Conservation (phyloP, 805 yeast species). For the Nakazawaea siamensis region DNA sequence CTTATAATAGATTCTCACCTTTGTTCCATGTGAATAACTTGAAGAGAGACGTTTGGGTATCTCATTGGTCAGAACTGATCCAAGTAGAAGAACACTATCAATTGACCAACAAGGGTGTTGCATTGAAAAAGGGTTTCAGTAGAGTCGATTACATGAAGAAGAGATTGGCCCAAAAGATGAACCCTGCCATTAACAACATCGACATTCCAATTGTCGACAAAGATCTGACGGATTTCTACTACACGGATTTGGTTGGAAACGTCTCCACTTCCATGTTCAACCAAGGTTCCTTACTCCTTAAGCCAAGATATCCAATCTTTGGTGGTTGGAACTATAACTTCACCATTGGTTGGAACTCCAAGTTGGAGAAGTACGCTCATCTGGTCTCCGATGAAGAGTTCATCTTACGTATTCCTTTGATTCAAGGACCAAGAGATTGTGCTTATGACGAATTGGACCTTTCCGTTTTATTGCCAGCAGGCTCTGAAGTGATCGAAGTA, state of each 20-base stretch:
- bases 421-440: slow-evolving; percentile 67
- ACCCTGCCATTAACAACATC: slow-evolving; percentile 54
- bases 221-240: slow-evolving; percentile 58
- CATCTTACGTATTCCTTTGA: slow-evolving; percentile 57
- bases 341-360: slow-evolving; percentile 88
- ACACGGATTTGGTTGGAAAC: slow-evolving; percentile 86
- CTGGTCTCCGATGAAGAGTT: slow-evolving; percentile 36
- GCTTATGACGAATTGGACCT: slow-evolving; percentile 53
- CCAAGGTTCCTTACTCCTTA: slow-evolving; percentile 43
- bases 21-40: slow-evolving; percentile 50
- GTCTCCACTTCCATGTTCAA: slow-evolving; percentile 64
- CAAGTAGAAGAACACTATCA: slow-evolving; percentile 85
- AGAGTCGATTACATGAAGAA: slow-evolving; percentile 70
- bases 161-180: slow-evolving; percentile 38
- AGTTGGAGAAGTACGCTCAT: slow-evolving; percentile 44
- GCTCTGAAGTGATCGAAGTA: slow-evolving; percentile 52
- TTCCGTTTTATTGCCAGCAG: slow-evolving; percentile 78
- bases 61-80: slow-evolving; percentile 69
- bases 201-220: slow-evolving; percentile 43
- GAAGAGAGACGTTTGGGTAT: slow-evolving; percentile 77
- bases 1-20: slow-evolving; percentile 61
- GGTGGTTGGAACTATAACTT: slow-evolving; percentile 96
- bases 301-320: slow-evolving; percentile 89
- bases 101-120: slow-evolving; percentile 67
- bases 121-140: slow-evolving; percentile 62